phyloP scores from a whole-genome alignment of 2,329 filamentous ascomycete genomes.

The Huntiella abstrusa region DNA sequence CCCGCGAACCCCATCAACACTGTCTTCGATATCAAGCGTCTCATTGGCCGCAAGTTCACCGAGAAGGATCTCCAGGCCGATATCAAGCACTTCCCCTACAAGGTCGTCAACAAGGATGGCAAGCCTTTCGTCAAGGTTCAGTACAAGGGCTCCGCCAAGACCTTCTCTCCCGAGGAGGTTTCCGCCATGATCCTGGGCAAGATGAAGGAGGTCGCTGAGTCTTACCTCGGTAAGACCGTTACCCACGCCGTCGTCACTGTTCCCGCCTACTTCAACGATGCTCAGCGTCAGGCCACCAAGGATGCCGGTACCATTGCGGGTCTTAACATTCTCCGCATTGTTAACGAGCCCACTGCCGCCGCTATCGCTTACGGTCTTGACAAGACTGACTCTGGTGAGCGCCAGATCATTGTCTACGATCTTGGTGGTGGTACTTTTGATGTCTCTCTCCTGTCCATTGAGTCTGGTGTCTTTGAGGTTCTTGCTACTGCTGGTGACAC shows the following conservation, averaged over 20 bases:
- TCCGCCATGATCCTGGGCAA: slow-evolving; percentile 67
- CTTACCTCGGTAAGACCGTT: slow-evolving; percentile 64
- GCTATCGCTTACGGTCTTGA: slow-evolving; percentile 89
- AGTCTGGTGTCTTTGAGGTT: slow-evolving; percentile 86
- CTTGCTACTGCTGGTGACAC: slow-evolving; percentile 90
- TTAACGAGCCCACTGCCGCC: slow-evolving; percentile 91
- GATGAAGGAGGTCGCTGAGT: slow-evolving; percentile 71
- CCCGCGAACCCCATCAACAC: slow-evolving; percentile 59
- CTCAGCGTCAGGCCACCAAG: slow-evolving; percentile 92
- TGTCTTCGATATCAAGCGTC: slow-evolving; percentile 66
- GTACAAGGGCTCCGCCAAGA: slow-evolving; percentile 44
- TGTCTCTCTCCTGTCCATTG: slow-evolving; percentile 82
- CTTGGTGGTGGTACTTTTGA: slow-evolving; percentile 88
- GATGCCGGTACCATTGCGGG: slow-evolving; percentile 83
- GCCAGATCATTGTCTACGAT: slow-evolving; percentile 85
- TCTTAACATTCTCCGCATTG: slow-evolving; percentile 85
- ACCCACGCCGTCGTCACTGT: slow-evolving; percentile 84
- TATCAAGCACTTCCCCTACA: slow-evolving; percentile 97
- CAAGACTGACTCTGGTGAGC: slow-evolving; percentile 61
- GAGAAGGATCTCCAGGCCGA: slow-evolving; percentile 83
- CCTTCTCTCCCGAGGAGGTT: slow-evolving; percentile 64
- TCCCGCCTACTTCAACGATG: slow-evolving; percentile 96
- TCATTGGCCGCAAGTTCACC: slow-evolving; percentile 67
- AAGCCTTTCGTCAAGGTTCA: slow-evolving; percentile 73
- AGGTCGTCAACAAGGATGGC: slow-evolving; percentile 71